Evolutionary conservation across 2,329 filamentous ascomycete species (phyloP).

Genomic region (Monilinia vaccinii-corymbosi): DNA sequence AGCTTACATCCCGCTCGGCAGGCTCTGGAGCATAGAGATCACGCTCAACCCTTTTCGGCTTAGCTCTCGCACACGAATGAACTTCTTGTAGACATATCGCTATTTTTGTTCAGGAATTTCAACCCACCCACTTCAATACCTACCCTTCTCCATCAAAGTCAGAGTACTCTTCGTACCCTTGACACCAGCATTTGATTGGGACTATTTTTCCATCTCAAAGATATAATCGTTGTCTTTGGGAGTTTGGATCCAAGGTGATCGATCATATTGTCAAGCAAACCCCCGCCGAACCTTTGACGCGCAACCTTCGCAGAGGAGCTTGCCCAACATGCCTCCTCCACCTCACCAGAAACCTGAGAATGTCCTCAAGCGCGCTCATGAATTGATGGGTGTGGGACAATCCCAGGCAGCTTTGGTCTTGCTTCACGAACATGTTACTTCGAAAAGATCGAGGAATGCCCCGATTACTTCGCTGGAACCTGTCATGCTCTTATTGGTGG

Average conservation of each 20-base stretch:
- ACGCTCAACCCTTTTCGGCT: not conserved
- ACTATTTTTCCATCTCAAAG: not conserved
- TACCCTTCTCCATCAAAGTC: constrained; percentile 1
- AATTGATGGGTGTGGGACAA: constrained; percentile 97
- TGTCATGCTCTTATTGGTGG: constrained; percentile 95
- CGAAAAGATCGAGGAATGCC: constrained; percentile 94
- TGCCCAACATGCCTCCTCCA: constrained; percentile 58
- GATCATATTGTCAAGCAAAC: not conserved
- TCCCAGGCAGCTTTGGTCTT: constrained; percentile 83
- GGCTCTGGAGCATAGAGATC: too few relatives aligned
- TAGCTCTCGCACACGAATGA: constrained; percentile 9
- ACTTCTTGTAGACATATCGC: not conserved
- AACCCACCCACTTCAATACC: constrained; percentile 1
- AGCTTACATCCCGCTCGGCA: too few relatives aligned
- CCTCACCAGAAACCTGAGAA: constrained; percentile 98
- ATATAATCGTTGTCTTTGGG: constrained; percentile 6
- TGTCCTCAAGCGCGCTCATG: constrained; percentile 95
- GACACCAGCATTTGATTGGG: not conserved
- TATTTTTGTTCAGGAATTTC: not conserved
- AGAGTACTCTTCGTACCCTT: not conserved
- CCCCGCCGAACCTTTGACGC: not conserved
- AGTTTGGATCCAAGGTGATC: not conserved
- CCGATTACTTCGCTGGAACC: constrained; percentile 94
- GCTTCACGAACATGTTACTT: constrained; percentile 98
- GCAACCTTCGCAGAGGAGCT: constrained; percentile 13